Conservation (phyloP, 2,329 filamentous ascomycete genomes). For the Alternaria novae-zelandiae region DNA sequence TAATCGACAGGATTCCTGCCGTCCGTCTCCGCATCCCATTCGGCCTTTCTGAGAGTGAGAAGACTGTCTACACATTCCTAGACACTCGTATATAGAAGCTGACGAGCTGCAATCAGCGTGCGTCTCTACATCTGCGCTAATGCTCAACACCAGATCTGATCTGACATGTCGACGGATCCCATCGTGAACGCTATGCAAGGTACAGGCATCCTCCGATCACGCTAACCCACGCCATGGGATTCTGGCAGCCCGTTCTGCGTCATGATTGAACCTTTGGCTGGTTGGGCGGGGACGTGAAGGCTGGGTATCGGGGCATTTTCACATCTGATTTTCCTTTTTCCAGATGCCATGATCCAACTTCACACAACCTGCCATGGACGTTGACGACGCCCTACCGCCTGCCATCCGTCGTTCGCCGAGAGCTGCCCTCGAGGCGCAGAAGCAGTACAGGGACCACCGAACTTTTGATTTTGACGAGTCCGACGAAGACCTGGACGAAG, state of each 20-base stretch:
- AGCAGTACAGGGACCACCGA: constrained; percentile 15
- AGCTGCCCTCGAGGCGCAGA: constrained; percentile 23
- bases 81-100: background rate
- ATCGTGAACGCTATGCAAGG: constrained; percentile 10
- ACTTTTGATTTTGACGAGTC: constrained; percentile 13
- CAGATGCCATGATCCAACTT: constrained; percentile 2
- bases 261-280: constrained; percentile 6
- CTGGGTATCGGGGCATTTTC: constrained; percentile 2
- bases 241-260: constrained; percentile 14
- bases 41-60: background rate
- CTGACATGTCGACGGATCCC: background rate
- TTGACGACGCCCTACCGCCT: constrained; percentile 20
- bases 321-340: constrained; percentile 3
- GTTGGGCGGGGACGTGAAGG: constrained; percentile 8
- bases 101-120: background rate
- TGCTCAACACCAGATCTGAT: background rate
- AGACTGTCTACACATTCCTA: background rate
- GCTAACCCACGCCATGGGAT: constrained; percentile 8
- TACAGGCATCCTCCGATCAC: constrained; percentile 8
- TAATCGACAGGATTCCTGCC: constrained; percentile 6
- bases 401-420: constrained; percentile 29
- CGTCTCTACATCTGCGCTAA: background rate
- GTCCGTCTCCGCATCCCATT: background rate
- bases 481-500: constrained; percentile 23
- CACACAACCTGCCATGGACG: constrained; percentile 21